phyloP scores from a whole-genome alignment of 768 basidiomycete genomes.

The Auriculariales sp. region DNA sequence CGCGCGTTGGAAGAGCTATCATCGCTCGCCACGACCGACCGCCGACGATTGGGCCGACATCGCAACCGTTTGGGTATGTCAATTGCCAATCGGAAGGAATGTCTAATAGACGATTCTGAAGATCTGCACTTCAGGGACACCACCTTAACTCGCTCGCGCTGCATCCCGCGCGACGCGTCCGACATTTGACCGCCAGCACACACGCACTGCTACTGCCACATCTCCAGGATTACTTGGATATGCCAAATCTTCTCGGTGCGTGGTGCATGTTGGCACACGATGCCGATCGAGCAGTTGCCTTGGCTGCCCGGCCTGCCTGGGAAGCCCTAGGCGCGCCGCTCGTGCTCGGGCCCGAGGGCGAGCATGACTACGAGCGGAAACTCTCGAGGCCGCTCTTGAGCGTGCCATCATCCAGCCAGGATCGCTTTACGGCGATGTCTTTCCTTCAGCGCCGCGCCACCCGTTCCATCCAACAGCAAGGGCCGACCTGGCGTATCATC shows the following conservation, averaged over 20 bases:
- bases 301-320: constrained; percentile 14
- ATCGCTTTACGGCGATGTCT: constrained; percentile 42
- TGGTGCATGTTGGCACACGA: constrained; percentile 68
- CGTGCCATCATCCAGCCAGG: constrained; percentile 45
- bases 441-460: constrained; percentile 29
- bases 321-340: constrained; percentile 12
- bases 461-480: constrained; percentile 17
- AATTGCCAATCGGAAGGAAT: constrained; percentile 1
- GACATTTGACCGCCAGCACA: constrained; percentile 39
- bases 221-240: constrained; percentile 29
- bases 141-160: constrained; percentile 72
- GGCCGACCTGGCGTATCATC: constrained; percentile 13
- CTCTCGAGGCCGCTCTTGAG: constrained; percentile 37
- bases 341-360: constrained; percentile 17
- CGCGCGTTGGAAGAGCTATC: constrained; percentile 76
- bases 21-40: background rate
- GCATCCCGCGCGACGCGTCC: constrained; percentile 67
- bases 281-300: constrained; percentile 46
- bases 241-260: constrained; percentile 47
- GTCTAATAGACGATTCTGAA: background rate
- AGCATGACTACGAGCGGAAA: constrained; percentile 16
- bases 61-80: constrained; percentile 79
- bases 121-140: constrained; percentile 22
- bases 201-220: constrained; percentile 55
- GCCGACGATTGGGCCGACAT: constrained; percentile 50